phyloP scores from a whole-genome alignment of 805 yeast species.

The Candida insectalens region DNA sequence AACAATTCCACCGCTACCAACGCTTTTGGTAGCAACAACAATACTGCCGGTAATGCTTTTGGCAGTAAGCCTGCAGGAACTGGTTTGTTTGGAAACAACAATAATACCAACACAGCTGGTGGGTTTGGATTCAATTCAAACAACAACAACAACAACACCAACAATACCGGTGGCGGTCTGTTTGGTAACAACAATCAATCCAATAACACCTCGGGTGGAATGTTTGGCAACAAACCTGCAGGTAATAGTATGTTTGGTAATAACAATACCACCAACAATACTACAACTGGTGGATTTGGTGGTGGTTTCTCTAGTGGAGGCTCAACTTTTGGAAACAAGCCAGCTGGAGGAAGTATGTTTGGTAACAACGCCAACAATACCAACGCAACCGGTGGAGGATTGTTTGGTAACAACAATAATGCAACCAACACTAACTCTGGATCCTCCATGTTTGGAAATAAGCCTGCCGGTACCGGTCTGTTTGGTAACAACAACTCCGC shows the following conservation, averaged over 20 bases:
- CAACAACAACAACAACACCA: conserved; percentile 22
- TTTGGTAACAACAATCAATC: conserved; percentile 14
- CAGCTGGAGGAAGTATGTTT: neutral
- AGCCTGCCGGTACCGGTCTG: conserved; percentile 3
- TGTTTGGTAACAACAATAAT: conserved; percentile 16
- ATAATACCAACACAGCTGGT: conserved; percentile 2
- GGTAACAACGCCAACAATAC: conserved; percentile 5
- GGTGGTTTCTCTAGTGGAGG: too few species aligned
- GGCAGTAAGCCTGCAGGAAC: conserved; percentile 16
- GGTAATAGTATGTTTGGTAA: conserved; percentile 35
- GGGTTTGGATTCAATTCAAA: conserved; percentile 27
- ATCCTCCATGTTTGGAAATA: conserved; percentile 1
- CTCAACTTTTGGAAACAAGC: conserved; percentile 27
- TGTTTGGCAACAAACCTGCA: conserved; percentile 11
- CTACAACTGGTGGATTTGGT: conserved; percentile 20
- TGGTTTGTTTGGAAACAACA: conserved; percentile 31
- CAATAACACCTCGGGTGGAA: conserved; percentile 8
- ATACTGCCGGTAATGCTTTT: conserved; percentile 7
- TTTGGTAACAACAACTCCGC: conserved; percentile 9
- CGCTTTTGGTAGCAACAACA: conserved; percentile 16
- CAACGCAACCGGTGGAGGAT: conserved; percentile 15
- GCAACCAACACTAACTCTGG: conserved; percentile 5
- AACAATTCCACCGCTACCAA: conserved; percentile 20
- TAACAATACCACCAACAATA: conserved; percentile 10
- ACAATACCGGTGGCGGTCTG: conserved; percentile 27